A percentile compares a stretch with the other conserved stretches of the same genome.
phyloP scores from a whole-genome alignment of 345 rosid species.

The Corchorus olitorius region DNA sequence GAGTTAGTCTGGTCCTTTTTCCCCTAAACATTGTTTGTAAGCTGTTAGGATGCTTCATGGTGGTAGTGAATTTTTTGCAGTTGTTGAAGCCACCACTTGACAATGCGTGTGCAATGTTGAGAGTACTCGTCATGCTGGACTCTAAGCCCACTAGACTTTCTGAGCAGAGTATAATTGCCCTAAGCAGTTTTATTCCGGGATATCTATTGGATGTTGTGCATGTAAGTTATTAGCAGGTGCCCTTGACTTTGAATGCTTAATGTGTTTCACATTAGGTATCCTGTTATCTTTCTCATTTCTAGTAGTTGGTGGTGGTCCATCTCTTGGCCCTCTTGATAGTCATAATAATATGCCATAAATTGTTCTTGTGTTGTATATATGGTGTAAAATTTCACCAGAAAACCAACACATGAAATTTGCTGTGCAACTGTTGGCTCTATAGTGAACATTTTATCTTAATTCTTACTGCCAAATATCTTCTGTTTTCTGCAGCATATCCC shows the following conservation, averaged over 20 bases:
- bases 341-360: neutral
- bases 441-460: neutral
- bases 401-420: neutral
- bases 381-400: neutral
- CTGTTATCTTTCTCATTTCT: neutral
- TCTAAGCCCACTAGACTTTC: slow-evolving; percentile 72
- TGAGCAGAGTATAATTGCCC: slow-evolving; percentile 48
- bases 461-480: neutral
- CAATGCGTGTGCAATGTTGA: slow-evolving; percentile 73
- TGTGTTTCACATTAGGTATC: slow-evolving; percentile 1
- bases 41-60: neutral
- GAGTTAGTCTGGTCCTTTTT: neutral
- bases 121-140: slow-evolving; percentile 61
- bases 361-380: neutral
- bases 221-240: slow-evolving; percentile 42
- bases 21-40: neutral
- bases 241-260: neutral
- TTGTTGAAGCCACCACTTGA: slow-evolving; percentile 47
- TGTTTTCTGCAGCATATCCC: slow-evolving; percentile 50
- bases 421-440: slow-evolving; percentile 7
- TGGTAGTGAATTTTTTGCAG: slow-evolving; percentile 39
- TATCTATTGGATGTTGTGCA: slow-evolving; percentile 58
- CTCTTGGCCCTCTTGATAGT: neutral
- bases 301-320: slow-evolving; percentile 6
- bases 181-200: slow-evolving; percentile 53